Percentiles rank a stretch among this genome's conserved stretches.
Conservation (phyloP, 805 yeast species). For the Yarrowia hollandica region DNA sequence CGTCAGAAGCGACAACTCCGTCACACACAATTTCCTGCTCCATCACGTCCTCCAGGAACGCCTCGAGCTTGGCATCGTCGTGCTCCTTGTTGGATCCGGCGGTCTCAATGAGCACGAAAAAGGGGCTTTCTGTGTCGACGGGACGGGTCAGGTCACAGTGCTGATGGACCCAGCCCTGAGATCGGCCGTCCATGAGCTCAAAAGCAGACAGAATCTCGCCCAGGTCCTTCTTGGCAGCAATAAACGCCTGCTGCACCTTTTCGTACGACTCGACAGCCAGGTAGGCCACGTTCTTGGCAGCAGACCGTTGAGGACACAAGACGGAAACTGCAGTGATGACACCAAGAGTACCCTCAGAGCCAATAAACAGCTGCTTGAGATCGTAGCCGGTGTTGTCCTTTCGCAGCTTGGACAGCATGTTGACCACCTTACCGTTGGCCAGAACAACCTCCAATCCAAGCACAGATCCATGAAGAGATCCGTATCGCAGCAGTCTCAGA, state of each 20-base stretch:
- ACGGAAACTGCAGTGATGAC: conserved; percentile 87
- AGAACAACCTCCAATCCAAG: conserved; percentile 91
- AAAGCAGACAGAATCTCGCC: conserved; percentile 88
- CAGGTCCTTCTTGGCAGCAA: conserved; percentile 72
- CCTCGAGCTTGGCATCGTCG: conserved; percentile 85
- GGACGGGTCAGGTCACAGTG: conserved; percentile 68
- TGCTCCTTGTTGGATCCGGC: conserved; percentile 94
- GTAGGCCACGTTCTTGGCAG: conserved; percentile 82
- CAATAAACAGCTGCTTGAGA: conserved; percentile 87
- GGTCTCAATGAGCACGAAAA: conserved; percentile 89
- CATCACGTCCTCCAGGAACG: conserved; percentile 80
- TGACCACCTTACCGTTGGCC: conserved; percentile 79
- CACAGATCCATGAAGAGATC: conserved; percentile 89
- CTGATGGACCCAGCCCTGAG: conserved; percentile 47
- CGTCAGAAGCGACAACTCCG: conserved; percentile 96
- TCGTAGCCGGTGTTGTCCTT: conserved; percentile 97
- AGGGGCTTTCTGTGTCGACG: conserved; percentile 78
- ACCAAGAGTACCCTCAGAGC: conserved; percentile 92
- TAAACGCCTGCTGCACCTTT: conserved; percentile 79
- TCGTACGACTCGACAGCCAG: conserved; percentile 80
- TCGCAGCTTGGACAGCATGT: conserved; percentile 80
- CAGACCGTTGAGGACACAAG: conserved; percentile 85
- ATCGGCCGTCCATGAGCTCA: conserved; percentile 86
- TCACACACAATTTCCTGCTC: conserved; percentile 82
- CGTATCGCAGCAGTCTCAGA: conserved; percentile 78